A percentile compares a stretch with the other conserved stretches of the same genome.
phyloP scores from a whole-genome alignment of 2,329 filamentous ascomycete species.

The Diaporthe sp. region DNA sequence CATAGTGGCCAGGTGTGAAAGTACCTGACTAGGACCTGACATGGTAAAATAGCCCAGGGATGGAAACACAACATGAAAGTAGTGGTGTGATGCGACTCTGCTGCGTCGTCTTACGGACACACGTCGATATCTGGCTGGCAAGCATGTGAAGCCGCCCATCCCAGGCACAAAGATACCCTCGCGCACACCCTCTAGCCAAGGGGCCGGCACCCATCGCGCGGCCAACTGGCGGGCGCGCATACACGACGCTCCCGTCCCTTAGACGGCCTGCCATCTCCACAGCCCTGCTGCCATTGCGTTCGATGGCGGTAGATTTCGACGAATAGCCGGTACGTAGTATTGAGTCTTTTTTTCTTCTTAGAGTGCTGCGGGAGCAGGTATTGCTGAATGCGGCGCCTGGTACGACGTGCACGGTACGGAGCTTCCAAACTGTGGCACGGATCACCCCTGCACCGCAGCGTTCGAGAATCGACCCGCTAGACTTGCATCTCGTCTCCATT shows the following conservation, averaged over 20 bases:
- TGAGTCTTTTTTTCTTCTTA: neutral
- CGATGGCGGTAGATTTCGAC: neutral
- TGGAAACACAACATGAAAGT: conserved; percentile 11
- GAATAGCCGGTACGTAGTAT: neutral
- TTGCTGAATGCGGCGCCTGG: conserved; percentile 5
- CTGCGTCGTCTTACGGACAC: neutral
- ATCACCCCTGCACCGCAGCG: conserved; percentile 34
- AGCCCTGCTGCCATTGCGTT: neutral
- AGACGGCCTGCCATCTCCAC: neutral
- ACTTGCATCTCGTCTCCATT: conserved; percentile 30
- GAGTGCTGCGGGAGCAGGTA: neutral
- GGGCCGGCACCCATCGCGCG: neutral
- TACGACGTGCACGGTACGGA: neutral
- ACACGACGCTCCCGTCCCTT: neutral
- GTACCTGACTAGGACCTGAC: conserved; percentile 21
- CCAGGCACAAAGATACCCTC: neutral
- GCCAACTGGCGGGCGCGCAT: neutral
- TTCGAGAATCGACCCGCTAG: conserved; percentile 25
- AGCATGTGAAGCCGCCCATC: conserved; percentile 13
- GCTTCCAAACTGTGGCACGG: conserved; percentile 26
- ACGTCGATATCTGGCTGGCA: neutral
- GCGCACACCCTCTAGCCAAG: neutral
- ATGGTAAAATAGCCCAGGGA: neutral
- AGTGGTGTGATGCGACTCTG: neutral
- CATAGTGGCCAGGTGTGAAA: neutral